Evolutionary conservation across 257 asterid species (phyloP), one percentile per base, ranked within the genome.

Genomic region (Przewalskia tangutica): DNA sequence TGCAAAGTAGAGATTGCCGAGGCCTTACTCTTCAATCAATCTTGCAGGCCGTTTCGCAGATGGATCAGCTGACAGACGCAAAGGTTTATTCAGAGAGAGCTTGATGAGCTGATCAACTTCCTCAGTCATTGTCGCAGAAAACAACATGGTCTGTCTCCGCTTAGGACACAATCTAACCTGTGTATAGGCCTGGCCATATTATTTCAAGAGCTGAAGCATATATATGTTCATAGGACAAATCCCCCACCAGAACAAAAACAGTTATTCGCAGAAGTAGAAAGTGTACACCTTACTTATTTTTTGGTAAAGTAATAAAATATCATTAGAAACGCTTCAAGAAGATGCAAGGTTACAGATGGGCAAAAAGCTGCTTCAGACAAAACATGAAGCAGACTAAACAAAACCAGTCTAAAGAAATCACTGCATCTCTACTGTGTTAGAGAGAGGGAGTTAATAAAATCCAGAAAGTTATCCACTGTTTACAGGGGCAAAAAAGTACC

Each of bases 121-220:
- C 83, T 91, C 97, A 2, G 98, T 93, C 99, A 95, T 91, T 34
- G 99, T 95, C 20, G 98, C 98, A 40, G 99, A 95, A 90, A 95
- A 93, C 70, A 95, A 85, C 97, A 96, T 92, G 82, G 99, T 96
- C 90, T 96, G 99, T 88, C 99, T 93, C 77, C 95, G 86, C 89
- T 93, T 94, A 8, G 99, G 95, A 83, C 98, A 94, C 86, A 92
- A 65, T 86, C 91, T 96, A 81, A 96, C 94, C 99, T 96, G 90
- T 73, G 79, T 81, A 82, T 58, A 81, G 65, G 14, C 23, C 79
- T 1, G 27, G 46, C 11, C 62, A 73, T 23, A 51, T 73, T 27
- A 73, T 2, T 73, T 48, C 12, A 3, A 34, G 18, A 65, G 50
- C 75, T 64, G 48, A 64, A 64, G 23, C 23, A 36, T 27, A 7